Percentiles rank a stretch among this genome's conserved stretches.
phyloP scores from a whole-genome alignment of 2,329 filamentous ascomycete species.

The Massarina eburnea region DNA sequence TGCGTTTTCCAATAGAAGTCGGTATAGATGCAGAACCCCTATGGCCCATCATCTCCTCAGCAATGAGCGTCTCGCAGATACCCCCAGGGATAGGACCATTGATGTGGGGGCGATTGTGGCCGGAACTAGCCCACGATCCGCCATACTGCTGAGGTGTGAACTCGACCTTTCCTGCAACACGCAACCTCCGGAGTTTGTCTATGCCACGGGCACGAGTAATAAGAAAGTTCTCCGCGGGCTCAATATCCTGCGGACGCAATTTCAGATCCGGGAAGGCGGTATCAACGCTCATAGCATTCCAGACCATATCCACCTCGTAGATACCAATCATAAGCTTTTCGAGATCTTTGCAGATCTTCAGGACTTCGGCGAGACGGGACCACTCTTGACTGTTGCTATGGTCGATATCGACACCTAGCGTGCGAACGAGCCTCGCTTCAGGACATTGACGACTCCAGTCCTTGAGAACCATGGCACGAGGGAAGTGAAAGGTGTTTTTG shows the following conservation, averaged over 20 bases:
- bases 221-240: slow-evolving; percentile 8
- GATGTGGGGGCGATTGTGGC: background rate
- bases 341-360: slow-evolving; percentile 4
- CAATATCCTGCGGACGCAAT: slow-evolving; percentile 11
- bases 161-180: slow-evolving; percentile 14
- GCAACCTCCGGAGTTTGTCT: slow-evolving; percentile 13
- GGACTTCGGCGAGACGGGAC: background rate
- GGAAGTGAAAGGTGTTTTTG: no score
- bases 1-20: no score
- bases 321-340: slow-evolving; percentile 25
- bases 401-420: background rate
- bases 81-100: slow-evolving; percentile 30
- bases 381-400: background rate
- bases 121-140: background rate
- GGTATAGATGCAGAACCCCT: no score
- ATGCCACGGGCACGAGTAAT: slow-evolving; percentile 17
- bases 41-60: slow-evolving; percentile 27
- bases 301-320: slow-evolving; percentile 16
- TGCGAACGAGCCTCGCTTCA: background rate
- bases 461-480: no score
- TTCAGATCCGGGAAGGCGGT: background rate
- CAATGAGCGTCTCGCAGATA: slow-evolving; percentile 25
- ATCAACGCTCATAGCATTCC: background rate
- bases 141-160: slow-evolving; percentile 14
- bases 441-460: no score